Percentiles rank a stretch among this genome's conserved stretches.
Evolutionary conservation across 176 grass and related monocot genomes (phyloP).

Genomic region (Triticum monococcum): DNA sequence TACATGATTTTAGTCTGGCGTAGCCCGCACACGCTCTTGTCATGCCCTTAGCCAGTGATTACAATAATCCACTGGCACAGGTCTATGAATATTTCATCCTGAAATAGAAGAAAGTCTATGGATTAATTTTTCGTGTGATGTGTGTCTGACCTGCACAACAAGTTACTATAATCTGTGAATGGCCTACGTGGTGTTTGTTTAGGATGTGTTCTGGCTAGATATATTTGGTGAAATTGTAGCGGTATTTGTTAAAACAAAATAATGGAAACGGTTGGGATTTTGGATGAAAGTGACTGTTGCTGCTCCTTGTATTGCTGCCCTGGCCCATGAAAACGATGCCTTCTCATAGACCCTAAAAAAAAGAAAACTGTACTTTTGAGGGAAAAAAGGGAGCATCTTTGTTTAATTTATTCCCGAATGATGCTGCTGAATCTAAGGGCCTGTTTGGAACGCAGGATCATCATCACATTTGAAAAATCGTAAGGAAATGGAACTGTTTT

Average conservation of each 20-base stretch:
- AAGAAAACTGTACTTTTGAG: background rate
- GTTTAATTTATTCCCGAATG: background rate
- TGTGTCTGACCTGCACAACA: conserved; percentile 18
- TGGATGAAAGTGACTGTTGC: conserved; percentile 30
- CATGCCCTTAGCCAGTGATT: conserved; percentile 14
- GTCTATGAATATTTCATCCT: conserved; percentile 13
- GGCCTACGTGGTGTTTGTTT: background rate
- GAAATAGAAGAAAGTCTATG: background rate
- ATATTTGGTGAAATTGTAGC: conserved; percentile 5
- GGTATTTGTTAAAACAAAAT: background rate
- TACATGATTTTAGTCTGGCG: conserved; percentile 51
- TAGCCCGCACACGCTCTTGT: conserved; percentile 3
- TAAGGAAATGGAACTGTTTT: background rate
- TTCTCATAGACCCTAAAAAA: background rate
- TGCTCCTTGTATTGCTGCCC: background rate
- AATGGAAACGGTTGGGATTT: conserved; percentile 9
- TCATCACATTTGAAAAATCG: background rate
- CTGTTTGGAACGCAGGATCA: background rate
- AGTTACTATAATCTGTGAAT: background rate
- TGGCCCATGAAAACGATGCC: conserved; percentile 19
- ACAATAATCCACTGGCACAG: conserved; percentile 20
- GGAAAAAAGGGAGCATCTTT: background rate
- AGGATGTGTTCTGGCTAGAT: conserved; percentile 19
- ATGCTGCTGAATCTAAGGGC: background rate
- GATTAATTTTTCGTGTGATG: background rate